phyloP scores from a whole-genome alignment of 2,329 filamentous ascomycete species.

The Paecilomyces formosus region DNA sequence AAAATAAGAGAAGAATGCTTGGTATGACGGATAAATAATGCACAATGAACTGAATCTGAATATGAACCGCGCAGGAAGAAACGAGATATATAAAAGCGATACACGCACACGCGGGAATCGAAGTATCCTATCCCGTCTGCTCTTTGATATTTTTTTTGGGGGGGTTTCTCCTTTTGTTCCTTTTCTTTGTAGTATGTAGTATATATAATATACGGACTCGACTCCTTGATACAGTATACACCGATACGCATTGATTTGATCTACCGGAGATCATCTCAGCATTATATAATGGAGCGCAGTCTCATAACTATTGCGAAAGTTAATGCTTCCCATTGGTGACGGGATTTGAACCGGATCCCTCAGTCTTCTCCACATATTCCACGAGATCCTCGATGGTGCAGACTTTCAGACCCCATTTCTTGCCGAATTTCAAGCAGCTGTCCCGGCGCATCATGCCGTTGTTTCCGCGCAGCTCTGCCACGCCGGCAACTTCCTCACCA shows the following conservation, averaged over 20 bases:
- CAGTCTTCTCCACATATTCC: constrained; percentile 66
- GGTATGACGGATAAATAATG: too few species aligned
- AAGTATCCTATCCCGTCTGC: too few species aligned
- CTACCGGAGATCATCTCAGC: constrained; percentile 1
- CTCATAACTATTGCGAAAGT: constrained; percentile 4
- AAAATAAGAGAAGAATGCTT: too few species aligned
- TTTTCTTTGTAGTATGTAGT: too few species aligned
- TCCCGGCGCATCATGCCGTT: constrained; percentile 88
- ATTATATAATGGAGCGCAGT: not conserved
- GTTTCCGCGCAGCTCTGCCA: constrained; percentile 55
- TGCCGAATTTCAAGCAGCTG: constrained; percentile 80
- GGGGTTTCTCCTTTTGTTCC: too few species aligned
- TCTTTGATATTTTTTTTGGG: too few species aligned
- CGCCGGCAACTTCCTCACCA: constrained; percentile 63
- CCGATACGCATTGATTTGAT: not conserved
- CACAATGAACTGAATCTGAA: too few species aligned
- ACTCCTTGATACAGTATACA: not conserved
- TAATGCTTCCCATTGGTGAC: constrained; percentile 28
- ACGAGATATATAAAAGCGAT: too few species aligned
- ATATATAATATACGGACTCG: too few species aligned
- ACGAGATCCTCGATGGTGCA: constrained; percentile 93
- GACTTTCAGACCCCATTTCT: constrained; percentile 80
- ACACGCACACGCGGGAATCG: too few species aligned
- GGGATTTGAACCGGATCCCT: constrained; percentile 39
- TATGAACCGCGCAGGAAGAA: too few species aligned